Evolutionary conservation across 495 filamentous ascomycete species (phyloP).

Genomic region (Tuber aestivum): DNA sequence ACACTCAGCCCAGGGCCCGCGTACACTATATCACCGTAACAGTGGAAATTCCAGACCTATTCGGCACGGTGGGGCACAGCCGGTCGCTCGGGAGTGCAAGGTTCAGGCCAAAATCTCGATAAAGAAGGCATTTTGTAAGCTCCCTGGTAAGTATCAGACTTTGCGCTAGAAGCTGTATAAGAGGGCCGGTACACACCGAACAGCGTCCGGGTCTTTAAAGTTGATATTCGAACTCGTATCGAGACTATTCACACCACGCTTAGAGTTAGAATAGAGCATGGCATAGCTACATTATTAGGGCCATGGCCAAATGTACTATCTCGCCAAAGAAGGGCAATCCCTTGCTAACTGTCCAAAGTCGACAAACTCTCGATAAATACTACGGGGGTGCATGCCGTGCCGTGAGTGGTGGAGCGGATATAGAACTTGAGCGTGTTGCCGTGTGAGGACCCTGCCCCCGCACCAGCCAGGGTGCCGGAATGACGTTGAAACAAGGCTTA

Average conservation of each 20-base stretch:
- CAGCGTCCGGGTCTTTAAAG: conserved; percentile 71
- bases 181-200: conserved; percentile 49
- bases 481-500: background rate
- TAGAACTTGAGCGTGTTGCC: background rate
- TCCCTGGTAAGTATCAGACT: conserved; percentile 40
- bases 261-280: conserved; percentile 2
- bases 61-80: conserved; percentile 76
- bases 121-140: conserved; percentile 72
- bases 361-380: conserved; percentile 27
- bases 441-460: background rate
- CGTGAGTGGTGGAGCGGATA: background rate
- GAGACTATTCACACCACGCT: conserved; percentile 9
- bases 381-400: conserved; percentile 36
- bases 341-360: conserved; percentile 36
- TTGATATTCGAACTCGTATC: conserved; percentile 51
- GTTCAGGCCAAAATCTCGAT: conserved; percentile 64
- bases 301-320: conserved; percentile 24
- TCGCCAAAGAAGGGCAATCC: conserved; percentile 32
- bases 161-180: background rate
- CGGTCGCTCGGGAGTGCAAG: conserved; percentile 50
- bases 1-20: background rate
- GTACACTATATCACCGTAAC: background rate
- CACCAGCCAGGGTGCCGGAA: background rate
- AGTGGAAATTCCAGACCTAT: conserved; percentile 18
- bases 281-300: background rate